Percentiles rank a stretch among this genome's conserved stretches.
Evolutionary conservation across 2,329 filamentous ascomycete species (phyloP).

Genomic region (Beauveria sp.): DNA sequence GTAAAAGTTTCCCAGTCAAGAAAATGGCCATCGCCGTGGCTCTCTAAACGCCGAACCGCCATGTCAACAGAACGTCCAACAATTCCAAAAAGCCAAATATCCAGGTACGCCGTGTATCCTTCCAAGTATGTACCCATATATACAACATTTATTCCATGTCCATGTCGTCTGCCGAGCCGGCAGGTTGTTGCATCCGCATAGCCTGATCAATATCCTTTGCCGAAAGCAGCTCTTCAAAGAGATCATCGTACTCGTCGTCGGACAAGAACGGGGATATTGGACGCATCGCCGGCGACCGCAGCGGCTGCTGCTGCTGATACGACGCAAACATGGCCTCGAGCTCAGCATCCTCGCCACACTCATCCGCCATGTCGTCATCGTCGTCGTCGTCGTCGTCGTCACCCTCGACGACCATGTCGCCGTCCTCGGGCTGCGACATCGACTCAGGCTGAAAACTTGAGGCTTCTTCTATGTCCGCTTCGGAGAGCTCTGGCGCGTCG

Average conservation of each 20-base stretch:
- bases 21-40: not conserved
- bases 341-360: constrained; percentile 45
- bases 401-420: constrained; percentile 43
- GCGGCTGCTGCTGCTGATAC: constrained; percentile 27
- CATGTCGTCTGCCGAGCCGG: constrained; percentile 5
- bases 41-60: not conserved
- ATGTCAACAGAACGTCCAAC: not conserved
- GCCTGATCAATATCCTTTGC: constrained; percentile 2
- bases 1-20: not conserved
- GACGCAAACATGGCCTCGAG: constrained; percentile 49
- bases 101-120: not conserved
- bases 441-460: constrained; percentile 27
- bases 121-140: not conserved
- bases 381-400: constrained; percentile 39
- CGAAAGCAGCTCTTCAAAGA: constrained; percentile 43
- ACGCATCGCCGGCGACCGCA: constrained; percentile 14
- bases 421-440: constrained; percentile 20
- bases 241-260: constrained; percentile 54
- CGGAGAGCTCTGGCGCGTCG: constrained; percentile 34
- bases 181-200: constrained; percentile 19
- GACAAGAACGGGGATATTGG: constrained; percentile 30
- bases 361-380: constrained; percentile 44
- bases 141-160: not conserved
- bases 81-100: not conserved
- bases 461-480: constrained; percentile 46